Evolutionary conservation across 495 filamentous ascomycete species (phyloP).

Genomic region (Oleoguttula mirabilis): DNA sequence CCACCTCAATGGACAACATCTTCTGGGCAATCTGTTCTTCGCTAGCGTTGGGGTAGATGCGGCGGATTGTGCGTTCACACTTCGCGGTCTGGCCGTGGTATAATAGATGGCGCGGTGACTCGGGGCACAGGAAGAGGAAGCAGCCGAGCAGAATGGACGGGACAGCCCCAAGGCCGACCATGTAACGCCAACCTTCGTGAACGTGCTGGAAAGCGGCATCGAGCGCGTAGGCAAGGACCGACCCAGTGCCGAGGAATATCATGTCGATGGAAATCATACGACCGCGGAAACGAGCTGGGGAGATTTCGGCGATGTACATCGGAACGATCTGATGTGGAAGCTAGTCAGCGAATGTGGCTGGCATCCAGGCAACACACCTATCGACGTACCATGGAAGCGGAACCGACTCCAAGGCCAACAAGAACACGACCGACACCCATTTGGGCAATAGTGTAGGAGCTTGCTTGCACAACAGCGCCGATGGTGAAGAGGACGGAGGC

Average conservation of each 20-base stretch:
- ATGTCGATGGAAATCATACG: constrained; percentile 64
- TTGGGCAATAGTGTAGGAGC: background rate
- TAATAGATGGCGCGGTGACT: background rate
- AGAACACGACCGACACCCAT: background rate
- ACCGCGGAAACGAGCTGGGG: constrained; percentile 62
- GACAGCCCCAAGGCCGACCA: constrained; percentile 73
- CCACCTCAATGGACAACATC: background rate
- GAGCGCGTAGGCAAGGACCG: constrained; percentile 73
- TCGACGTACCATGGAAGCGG: constrained; percentile 66
- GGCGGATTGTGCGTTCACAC: background rate
- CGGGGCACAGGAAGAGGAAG: constrained; percentile 49
- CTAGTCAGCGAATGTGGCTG: constrained; percentile 60
- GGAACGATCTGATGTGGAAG: constrained; percentile 30
- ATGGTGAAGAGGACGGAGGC: background rate
- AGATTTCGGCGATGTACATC: constrained; percentile 71
- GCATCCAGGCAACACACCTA: too few relatives aligned
- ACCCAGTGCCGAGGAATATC: constrained; percentile 73
- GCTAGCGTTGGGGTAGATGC: constrained; percentile 18
- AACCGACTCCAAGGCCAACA: constrained; percentile 36
- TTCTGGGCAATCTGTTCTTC: background rate
- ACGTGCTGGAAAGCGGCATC: constrained; percentile 54
- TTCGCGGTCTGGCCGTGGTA: background rate
- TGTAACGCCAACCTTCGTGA: constrained; percentile 69
- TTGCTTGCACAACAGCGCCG: background rate
- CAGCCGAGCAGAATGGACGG: constrained; percentile 56